phyloP scores from a whole-genome alignment of 108 stramenopile genomes.

The Discostella stelligeroides region DNA sequence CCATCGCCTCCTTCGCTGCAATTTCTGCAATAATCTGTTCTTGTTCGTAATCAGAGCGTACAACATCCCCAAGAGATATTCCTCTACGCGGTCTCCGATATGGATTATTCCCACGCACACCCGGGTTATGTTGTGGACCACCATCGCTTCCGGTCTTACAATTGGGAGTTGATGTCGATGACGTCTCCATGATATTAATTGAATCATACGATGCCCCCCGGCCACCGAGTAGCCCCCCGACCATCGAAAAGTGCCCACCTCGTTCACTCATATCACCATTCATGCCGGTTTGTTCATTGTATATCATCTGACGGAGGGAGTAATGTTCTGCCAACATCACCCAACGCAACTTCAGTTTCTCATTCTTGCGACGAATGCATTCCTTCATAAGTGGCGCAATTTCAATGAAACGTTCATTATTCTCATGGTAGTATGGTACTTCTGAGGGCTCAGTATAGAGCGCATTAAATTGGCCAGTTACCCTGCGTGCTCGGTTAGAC shows the following conservation, averaged over 20 bases:
- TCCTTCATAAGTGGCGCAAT: slow-evolving; percentile 69
- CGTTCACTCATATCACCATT: slow-evolving; percentile 40
- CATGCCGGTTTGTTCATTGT: slow-evolving; percentile 49
- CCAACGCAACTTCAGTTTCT: slow-evolving; percentile 62
- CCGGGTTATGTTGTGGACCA: slow-evolving; percentile 6
- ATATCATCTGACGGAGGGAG: slow-evolving; percentile 59
- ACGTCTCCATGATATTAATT: slow-evolving; percentile 23
- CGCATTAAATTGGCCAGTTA: slow-evolving; percentile 70
- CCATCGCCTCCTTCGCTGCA: slow-evolving; percentile 86
- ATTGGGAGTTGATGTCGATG: slow-evolving; percentile 4
- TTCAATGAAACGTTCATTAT: slow-evolving; percentile 51
- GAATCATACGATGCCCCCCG: slow-evolving; percentile 14
- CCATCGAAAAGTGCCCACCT: slow-evolving; percentile 49
- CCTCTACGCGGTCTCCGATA: slow-evolving; percentile 78
- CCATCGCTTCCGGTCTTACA: slow-evolving; percentile 1
- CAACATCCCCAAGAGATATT: slow-evolving; percentile 57
- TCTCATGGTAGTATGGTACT: slow-evolving; percentile 63
- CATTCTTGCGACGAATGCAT: slow-evolving; percentile 61
- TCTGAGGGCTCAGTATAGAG: slow-evolving; percentile 76
- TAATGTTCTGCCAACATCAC: slow-evolving; percentile 73
- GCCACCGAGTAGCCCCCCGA: slow-evolving; percentile 31
- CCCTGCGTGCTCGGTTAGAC: slow-evolving; percentile 66
- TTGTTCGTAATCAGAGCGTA: slow-evolving; percentile 86
- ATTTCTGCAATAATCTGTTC: slow-evolving; percentile 90
- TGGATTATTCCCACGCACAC: slow-evolving; percentile 63